A percentile compares a stretch with the other conserved stretches of the same genome.
Conservation (phyloP, 108 stramenopile species). For the Discostella stelligeroides region DNA sequence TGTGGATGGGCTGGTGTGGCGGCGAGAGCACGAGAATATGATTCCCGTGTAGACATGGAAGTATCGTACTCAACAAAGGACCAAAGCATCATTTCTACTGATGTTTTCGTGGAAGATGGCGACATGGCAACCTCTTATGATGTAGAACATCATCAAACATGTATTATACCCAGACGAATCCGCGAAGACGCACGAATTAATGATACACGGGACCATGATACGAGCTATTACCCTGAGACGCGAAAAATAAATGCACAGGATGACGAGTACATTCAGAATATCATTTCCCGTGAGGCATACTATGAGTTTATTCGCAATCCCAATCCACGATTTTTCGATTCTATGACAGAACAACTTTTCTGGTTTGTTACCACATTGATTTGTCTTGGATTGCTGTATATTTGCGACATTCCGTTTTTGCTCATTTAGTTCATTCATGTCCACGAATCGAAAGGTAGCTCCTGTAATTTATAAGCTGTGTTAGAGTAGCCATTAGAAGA, state of each 20-base stretch:
- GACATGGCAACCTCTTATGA: too few relatives aligned
- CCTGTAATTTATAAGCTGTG: background rate
- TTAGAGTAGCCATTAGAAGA: too few relatives aligned
- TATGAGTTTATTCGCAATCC: background rate
- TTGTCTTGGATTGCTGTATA: slow-evolving; percentile 13
- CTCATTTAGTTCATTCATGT: slow-evolving; percentile 4
- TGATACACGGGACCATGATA: background rate
- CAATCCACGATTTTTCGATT: background rate
- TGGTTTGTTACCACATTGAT: slow-evolving; percentile 1
- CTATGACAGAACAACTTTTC: slow-evolving; percentile 2
- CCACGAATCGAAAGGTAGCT: too few relatives aligned
- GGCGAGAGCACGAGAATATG: background rate
- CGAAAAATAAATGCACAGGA: background rate
- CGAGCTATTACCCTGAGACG: background rate
- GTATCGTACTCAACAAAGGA: too few relatives aligned
- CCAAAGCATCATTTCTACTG: too few relatives aligned
- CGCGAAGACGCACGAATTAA: too few relatives aligned
- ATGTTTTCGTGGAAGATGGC: too few relatives aligned
- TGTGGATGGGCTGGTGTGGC: slow-evolving; percentile 7
- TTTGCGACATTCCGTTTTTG: slow-evolving; percentile 8
- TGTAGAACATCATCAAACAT: too few relatives aligned
- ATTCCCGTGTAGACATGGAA: too few relatives aligned
- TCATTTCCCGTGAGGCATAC: background rate
- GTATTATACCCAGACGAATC: too few relatives aligned
- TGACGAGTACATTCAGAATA: background rate